Evolutionary conservation across 2,329 filamentous ascomycete genomes (phyloP), one percentile per base, ranked within the genome.

Genomic region (Aspergillus sp.): DNA sequence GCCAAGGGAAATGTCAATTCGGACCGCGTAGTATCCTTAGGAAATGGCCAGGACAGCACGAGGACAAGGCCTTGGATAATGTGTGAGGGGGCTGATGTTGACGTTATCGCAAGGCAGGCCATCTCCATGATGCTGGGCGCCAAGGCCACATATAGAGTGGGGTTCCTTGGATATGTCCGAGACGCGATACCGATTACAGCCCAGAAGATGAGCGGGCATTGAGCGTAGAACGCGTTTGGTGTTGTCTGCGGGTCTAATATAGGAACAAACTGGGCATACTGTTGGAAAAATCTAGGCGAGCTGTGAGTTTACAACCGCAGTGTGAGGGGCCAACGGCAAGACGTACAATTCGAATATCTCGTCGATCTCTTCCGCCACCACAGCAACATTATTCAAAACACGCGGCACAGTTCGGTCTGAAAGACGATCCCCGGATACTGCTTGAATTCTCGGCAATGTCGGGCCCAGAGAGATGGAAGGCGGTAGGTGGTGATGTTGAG

Each of bases 201-300:
- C 91, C 91, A 96, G 72, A 95, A 95, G 1, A 96, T 80, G 13
- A 96, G 78, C 3, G 86, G 85, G 47, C 90, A 88, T 62, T 93
- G 87, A 54, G 85, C 81, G 65, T 88, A 88, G 67, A 89, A 94
- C 52, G 84, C 78, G 44, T 94, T 87, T 1, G 90, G 87, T 0
- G 82, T 74, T 58, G 86, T 83, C 9, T 78, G 67, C 5, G 65
- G 62, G 36, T 74, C 71, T 0, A 75, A 60, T 14, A 75, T 66
- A 0, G 73, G 72, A 11, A 75, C 52, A 26, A 74, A 71, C 4
- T 62, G 62, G 2, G 70, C 63, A 57, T 73, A 73, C 17, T 73
- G 62, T 1, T 60, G 60, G 51, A 74, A 75, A 51, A 68, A 75
- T 19, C 71, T 20, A 56, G 49, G 11, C 3, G 17, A 6, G 2